phyloP scores from a whole-genome alignment of 306 rosid species.

The Begonia peltatifolia region DNA sequence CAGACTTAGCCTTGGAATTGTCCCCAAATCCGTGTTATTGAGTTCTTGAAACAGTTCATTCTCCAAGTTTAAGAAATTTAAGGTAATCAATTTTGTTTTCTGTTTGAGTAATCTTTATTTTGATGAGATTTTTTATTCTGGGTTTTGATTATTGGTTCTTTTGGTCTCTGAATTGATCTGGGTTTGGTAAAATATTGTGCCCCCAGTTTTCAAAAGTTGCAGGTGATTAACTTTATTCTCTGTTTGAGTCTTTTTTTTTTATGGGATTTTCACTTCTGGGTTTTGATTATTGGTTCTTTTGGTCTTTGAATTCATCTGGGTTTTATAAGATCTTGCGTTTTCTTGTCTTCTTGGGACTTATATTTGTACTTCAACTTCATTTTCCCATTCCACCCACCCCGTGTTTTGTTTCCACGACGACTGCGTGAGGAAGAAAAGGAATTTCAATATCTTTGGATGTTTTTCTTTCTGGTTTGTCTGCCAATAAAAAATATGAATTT shows the following conservation, averaged over 20 bases:
- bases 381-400: neutral
- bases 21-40: neutral
- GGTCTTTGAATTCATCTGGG: conserved; percentile 3
- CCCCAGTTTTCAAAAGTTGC: conserved; percentile 4
- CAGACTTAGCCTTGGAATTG: neutral
- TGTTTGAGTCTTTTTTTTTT: conserved; percentile 1
- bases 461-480: neutral
- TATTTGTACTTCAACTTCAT: conserved; percentile 5
- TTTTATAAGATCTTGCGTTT: conserved; percentile 5
- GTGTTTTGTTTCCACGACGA: conserved; percentile 1
- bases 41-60: conserved; percentile 4
- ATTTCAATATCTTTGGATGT: neutral
- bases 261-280: conserved; percentile 19
- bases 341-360: conserved; percentile 11
- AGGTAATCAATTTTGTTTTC: conserved; percentile 28
- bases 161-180: conserved; percentile 1
- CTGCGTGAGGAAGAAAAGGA: neutral
- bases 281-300: conserved; percentile 6
- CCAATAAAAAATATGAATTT: neutral
- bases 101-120: conserved; percentile 2
- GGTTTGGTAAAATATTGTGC: neutral
- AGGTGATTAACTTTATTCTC: conserved; percentile 26
- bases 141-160: conserved; percentile 10
- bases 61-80: conserved; percentile 5
- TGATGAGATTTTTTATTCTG: conserved; percentile 14